These are phyloP conservation scores for Wallacemonas collosoma DNA, from an alignment of 208 protist genomes.

Conservation along the genomic window DNA sequence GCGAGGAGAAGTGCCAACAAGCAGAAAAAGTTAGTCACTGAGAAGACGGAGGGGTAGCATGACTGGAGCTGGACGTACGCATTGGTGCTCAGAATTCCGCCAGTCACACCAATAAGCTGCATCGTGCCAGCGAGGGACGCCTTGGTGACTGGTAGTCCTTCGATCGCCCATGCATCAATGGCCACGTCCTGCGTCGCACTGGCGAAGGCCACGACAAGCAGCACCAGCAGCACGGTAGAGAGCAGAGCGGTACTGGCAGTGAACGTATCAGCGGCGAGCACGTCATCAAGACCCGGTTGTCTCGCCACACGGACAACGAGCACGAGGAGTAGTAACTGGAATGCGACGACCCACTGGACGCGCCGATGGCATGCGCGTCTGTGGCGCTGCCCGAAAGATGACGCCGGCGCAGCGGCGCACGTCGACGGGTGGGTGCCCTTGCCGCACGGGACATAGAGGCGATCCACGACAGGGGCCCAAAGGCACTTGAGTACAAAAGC, in stretches of 20 bases:
- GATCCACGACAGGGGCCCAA: conserved; percentile 42
- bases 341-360: conserved; percentile 15
- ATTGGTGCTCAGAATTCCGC: conserved; percentile 10
- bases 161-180: conserved; percentile 42
- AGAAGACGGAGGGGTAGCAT: neutral
- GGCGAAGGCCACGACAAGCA: conserved; percentile 21
- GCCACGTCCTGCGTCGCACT: conserved; percentile 45
- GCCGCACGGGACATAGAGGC: conserved; percentile 13
- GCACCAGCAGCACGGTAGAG: conserved; percentile 2
- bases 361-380: neutral
- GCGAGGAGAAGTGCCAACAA: neutral
- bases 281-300: neutral
- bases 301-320: neutral
- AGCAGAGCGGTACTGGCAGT: neutral
- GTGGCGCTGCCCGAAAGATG: neutral
- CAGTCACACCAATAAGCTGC: conserved; percentile 14
- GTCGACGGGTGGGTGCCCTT: neutral
- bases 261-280: neutral
- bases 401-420: neutral
- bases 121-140: conserved; percentile 8
- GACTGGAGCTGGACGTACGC: neutral
- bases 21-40: conserved; percentile 7
- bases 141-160: conserved; percentile 3
- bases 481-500: conserved; percentile 42
- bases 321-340: conserved; percentile 11